Percentiles rank a stretch among this genome's conserved stretches.
Conservation (phyloP, 2,329 filamentous ascomycete species). For the Trichoderma pleuroti region DNA sequence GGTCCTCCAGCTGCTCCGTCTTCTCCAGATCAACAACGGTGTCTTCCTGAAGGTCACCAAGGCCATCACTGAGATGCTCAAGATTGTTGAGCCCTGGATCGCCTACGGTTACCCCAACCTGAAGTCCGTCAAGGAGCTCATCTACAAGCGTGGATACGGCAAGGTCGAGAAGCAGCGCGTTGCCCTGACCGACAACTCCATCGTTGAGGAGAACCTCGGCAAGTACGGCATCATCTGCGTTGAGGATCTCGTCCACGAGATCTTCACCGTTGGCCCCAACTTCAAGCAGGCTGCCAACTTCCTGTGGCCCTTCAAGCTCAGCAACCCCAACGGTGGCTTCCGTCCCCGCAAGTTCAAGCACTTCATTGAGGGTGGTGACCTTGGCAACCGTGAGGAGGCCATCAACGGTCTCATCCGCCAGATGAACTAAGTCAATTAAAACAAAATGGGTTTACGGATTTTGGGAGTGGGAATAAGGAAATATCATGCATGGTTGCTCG, state of each 20-base stretch:
- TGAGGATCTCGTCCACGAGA: conserved; percentile 99
- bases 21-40: conserved; percentile 99
- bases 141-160: conserved; percentile 99
- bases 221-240: conserved; percentile 99
- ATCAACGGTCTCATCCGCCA: conserved; percentile 95
- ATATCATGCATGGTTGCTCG: conserved; percentile 37
- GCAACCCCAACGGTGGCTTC: conserved; percentile 97
- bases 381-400: conserved; percentile 97
- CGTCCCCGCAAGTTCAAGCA: conserved; percentile 96
- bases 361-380: conserved; percentile 97
- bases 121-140: conserved; percentile 96
- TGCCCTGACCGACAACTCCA: conserved; percentile 92
- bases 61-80: conserved; percentile 95
- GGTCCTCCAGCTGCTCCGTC: conserved; percentile 98
- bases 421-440: conserved; percentile 74
- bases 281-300: conserved; percentile 99
- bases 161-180: conserved; percentile 99
- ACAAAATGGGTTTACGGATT: conserved; percentile 25
- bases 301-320: conserved; percentile 99
- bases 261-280: conserved; percentile 97
- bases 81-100: conserved; percentile 97
- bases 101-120: conserved; percentile 99
- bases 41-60: conserved; percentile 98
- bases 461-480: conserved; percentile 31
- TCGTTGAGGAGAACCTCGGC: conserved; percentile 94